A percentile compares a stretch with the other conserved stretches of the same genome.
Evolutionary conservation across 169 alveolate genomes (phyloP).

Genomic region (Plasmodium adleri): DNA sequence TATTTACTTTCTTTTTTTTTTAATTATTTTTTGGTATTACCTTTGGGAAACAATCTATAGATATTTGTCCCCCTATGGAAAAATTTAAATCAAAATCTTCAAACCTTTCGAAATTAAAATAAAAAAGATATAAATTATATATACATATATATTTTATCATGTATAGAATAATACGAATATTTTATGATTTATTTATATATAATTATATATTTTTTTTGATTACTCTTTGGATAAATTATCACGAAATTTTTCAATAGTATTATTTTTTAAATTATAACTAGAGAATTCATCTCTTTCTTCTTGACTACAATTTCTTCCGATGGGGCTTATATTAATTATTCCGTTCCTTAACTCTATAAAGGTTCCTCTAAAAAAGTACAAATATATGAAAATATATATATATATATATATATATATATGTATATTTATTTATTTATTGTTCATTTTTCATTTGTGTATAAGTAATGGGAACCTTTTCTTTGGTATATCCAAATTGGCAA

Average conservation of each 20-base stretch:
- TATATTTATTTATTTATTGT: neutral
- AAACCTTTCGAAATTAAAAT: slow-evolving; percentile 85
- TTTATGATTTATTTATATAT: too few species aligned
- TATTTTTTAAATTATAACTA: slow-evolving; percentile 84
- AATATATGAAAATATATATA: neutral
- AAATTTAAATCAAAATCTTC: slow-evolving; percentile 86
- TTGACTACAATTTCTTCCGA: slow-evolving; percentile 96
- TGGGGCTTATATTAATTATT: slow-evolving; percentile 96
- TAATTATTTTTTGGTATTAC: slow-evolving; percentile 69
- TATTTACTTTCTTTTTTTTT: neutral
- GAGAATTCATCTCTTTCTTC: slow-evolving; percentile 94
- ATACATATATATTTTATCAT: neutral
- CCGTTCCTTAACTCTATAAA: slow-evolving; percentile 96
- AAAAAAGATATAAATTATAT: slow-evolving; percentile 76
- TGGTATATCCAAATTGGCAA: slow-evolving; percentile 95
- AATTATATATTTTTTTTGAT: neutral
- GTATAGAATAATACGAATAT: too few species aligned
- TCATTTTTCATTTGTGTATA: too few species aligned
- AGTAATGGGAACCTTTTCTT: slow-evolving; percentile 87
- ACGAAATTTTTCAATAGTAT: slow-evolving; percentile 57
- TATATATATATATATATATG: neutral
- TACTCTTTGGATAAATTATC: slow-evolving; percentile 37
- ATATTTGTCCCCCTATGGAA: slow-evolving; percentile 97
- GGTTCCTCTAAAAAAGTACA: slow-evolving; percentile 87
- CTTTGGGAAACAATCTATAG: slow-evolving; percentile 95